Base-by-base conservation (phyloP, 345 rosid species). In the Brassica juncea region DNA sequence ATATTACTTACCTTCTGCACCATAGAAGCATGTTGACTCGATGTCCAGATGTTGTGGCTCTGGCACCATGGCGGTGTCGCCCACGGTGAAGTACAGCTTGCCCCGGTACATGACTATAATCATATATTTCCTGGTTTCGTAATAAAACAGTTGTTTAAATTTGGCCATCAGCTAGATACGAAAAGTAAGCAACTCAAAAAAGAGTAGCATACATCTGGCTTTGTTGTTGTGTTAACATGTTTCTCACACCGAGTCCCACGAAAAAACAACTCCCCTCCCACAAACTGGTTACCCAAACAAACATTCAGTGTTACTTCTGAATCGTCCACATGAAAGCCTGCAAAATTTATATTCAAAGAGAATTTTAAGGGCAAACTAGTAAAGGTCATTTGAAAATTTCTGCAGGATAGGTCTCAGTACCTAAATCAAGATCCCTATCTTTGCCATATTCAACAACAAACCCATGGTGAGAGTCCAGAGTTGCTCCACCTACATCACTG, bases 271-370 rank as follows among this genome's bases (percentile, higher is more conserved):
- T 95, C 92, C 66, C 99, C 99, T n/a, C 97, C 98, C 82, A 86
- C 82, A 84, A 95, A 93, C 79, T 90, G 77, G 78, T 88, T 92
- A 67, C 98, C 98, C 97, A 95, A 86, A 87, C 98, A 93, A 84
- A 90, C 94, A 80, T 95, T 93, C 81, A 95, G 81, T 63, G 98
- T 90, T 69, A 95, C 97, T 83, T 95, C 99, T 12, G 98, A 91
- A 86, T 95, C 99, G 83, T 95, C 98, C 70, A 95, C 97, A 77
- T 93, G 99, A 82, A 95, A 91, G 72, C 98, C 99, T 95, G 77
- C 74, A 79, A 84, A 59, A 52, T n/a, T 52, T 52, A 70, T n/a
- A 30, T 37, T 10, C 37, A 55, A 62, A 64, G 12, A 61, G 15
- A 4, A n/a, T 35, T 16, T 30, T 4, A 37, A 61, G 12, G 59